Percentiles rank a stretch among this genome's conserved stretches.
Evolutionary conservation across 306 rosid species (phyloP).

Genomic region (Quercus berberidifolia): DNA sequence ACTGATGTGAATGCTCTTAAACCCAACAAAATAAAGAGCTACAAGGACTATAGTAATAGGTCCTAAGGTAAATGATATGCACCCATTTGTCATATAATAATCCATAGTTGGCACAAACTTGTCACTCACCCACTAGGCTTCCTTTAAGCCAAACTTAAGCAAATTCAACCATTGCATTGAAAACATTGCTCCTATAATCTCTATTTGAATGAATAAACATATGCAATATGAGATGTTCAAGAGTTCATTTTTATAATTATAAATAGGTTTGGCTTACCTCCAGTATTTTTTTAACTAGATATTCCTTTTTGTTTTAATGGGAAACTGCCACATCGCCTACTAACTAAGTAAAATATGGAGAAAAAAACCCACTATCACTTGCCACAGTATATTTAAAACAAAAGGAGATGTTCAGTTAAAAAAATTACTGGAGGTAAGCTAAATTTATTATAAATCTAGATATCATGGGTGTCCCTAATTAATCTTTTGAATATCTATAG

Average conservation of each 20-base stretch:
- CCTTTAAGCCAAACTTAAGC: conserved; percentile 63
- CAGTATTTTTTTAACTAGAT: no score
- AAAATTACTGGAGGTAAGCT: no score
- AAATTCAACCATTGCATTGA: conserved; percentile 70
- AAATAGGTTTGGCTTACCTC: not conserved
- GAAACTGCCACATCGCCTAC: no score
- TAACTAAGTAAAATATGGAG: no score
- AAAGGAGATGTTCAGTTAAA: no score
- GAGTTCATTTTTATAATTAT: not conserved
- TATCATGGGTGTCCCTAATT: not conserved
- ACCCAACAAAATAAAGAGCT: conserved; percentile 68
- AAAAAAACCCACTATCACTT: no score
- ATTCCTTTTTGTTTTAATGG: no score
- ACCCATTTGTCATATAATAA: conserved; percentile 70
- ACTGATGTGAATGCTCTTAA: conserved; percentile 48
- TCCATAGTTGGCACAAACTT: conserved; percentile 55
- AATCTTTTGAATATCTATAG: not conserved
- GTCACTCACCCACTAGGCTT: conserved; percentile 61
- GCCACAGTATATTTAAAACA: no score
- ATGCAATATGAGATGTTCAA: not conserved
- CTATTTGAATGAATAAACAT: not conserved
- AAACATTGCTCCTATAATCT: conserved; percentile 9
- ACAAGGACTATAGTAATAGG: conserved; percentile 60
- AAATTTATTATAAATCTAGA: not conserved
- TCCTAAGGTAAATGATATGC: conserved; percentile 64